These are phyloP conservation scores for Podila epigama DNA, from an alignment of 192 early-diverging fungal genomes.

Conservation along the genomic window DNA sequence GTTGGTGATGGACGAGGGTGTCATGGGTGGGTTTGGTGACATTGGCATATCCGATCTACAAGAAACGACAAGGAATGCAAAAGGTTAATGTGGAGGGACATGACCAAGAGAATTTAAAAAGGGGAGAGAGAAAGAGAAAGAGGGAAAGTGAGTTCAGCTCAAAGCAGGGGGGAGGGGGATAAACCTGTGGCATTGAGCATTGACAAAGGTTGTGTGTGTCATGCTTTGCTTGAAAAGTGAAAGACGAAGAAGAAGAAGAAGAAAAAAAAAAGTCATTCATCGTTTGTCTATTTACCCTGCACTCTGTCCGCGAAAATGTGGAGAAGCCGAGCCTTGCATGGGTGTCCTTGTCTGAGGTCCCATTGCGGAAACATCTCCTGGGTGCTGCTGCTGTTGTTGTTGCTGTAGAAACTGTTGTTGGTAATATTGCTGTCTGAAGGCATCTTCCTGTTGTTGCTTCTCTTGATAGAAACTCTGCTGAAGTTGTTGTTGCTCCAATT, in stretches of 20 bases:
- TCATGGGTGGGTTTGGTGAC: conserved; percentile 47
- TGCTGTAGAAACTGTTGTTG: conserved; percentile 45
- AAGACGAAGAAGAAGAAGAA: too few species aligned
- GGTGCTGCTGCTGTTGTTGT: neutral
- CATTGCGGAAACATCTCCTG: conserved; percentile 18
- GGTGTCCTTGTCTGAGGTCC: conserved; percentile 6
- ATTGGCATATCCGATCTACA: conserved; percentile 42
- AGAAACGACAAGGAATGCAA: too few species aligned
- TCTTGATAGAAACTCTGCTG: conserved; percentile 33
- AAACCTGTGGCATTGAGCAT: too few species aligned
- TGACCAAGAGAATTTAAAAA: neutral
- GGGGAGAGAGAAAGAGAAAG: neutral
- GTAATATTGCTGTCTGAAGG: conserved; percentile 41
- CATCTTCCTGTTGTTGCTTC: conserved; percentile 40
- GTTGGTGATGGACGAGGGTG: conserved; percentile 37
- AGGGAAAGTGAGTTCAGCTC: too few species aligned
- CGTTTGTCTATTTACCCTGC: conserved; percentile 10
- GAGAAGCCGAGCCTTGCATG: conserved; percentile 24
- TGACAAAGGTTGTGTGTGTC: too few species aligned
- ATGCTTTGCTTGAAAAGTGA: too few species aligned
- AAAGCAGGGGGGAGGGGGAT: too few species aligned
- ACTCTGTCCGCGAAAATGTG: conserved; percentile 38
- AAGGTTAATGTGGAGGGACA: too few species aligned
- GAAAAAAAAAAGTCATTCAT: too few species aligned
- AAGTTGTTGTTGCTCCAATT: conserved; percentile 17